Evolutionary conservation across 768 basidiomycete genomes (phyloP).

Genomic region (Kwoniella mangroviensis): DNA sequence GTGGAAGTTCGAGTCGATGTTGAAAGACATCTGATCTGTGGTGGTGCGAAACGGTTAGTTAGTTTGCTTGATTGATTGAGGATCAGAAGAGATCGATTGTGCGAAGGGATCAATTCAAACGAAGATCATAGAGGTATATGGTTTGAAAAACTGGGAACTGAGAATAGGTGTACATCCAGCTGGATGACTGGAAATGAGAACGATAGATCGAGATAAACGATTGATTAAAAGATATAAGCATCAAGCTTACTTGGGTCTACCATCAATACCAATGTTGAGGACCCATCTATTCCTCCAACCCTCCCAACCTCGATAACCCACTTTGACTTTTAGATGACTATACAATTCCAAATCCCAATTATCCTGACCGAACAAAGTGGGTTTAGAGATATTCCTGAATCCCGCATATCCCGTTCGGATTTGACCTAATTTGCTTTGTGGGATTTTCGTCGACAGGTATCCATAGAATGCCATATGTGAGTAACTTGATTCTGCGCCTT

Average conservation of each 20-base stretch:
- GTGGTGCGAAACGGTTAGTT: background rate
- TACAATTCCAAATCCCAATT: slow-evolving; percentile 83
- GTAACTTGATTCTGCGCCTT: background rate
- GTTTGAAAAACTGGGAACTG: too few species aligned
- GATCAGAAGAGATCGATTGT: too few species aligned
- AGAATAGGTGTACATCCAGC: too few species aligned
- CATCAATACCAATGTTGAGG: slow-evolving; percentile 90
- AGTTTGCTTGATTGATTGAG: too few species aligned
- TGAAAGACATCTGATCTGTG: slow-evolving; percentile 85
- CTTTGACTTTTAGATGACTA: slow-evolving; percentile 76
- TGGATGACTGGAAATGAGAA: too few species aligned
- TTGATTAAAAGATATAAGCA: too few species aligned
- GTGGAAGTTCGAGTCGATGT: slow-evolving; percentile 67
- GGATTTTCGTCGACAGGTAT: slow-evolving; percentile 72
- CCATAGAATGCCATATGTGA: slow-evolving; percentile 69
- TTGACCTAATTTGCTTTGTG: slow-evolving; percentile 68
- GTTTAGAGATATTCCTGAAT: slow-evolving; percentile 78
- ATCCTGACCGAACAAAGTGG: slow-evolving; percentile 85
- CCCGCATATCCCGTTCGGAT: slow-evolving; percentile 88
- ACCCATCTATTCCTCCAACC: slow-evolving; percentile 83
- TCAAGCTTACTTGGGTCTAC: slow-evolving; percentile 57
- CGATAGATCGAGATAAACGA: too few species aligned
- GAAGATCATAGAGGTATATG: too few species aligned
- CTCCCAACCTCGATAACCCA: slow-evolving; percentile 77
- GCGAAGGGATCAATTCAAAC: too few species aligned